Percentiles rank a stretch among this genome's conserved stretches.
These are phyloP conservation scores for Phlyctochytrium arcticum DNA, from an alignment of 192 early-diverging fungal species.

Conservation along the genomic window DNA sequence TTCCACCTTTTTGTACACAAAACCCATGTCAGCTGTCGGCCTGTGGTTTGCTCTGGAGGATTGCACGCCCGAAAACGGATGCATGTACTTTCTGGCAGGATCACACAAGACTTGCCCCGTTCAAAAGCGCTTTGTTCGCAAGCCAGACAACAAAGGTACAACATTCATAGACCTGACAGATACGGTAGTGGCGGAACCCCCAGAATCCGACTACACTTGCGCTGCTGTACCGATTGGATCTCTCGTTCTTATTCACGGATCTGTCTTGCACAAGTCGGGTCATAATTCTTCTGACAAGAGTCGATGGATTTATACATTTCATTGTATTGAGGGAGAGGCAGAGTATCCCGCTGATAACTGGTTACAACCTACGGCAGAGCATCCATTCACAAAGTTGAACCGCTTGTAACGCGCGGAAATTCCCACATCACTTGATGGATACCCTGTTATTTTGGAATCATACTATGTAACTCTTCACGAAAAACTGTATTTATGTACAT, in stretches of 20 bases:
- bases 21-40: constrained; percentile 76
- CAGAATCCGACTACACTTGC: constrained; percentile 53
- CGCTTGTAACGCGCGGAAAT: too few species aligned
- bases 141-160: constrained; percentile 51
- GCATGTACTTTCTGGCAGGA: constrained; percentile 78
- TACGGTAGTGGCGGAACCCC: constrained; percentile 45
- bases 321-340: constrained; percentile 75
- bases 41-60: constrained; percentile 94
- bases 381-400: constrained; percentile 35
- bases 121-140: constrained; percentile 60
- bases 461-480: too few species aligned
- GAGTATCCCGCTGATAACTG: constrained; percentile 78
- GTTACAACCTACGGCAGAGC: constrained; percentile 35
- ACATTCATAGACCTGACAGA: constrained; percentile 51
- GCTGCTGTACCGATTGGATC: constrained; percentile 60
- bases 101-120: constrained; percentile 73
- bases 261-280: constrained; percentile 76
- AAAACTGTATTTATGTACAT: too few species aligned
- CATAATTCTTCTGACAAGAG: constrained; percentile 72
- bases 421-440: too few species aligned
- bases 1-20: constrained; percentile 86
- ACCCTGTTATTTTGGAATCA: too few species aligned
- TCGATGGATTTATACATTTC: constrained; percentile 94
- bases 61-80: constrained; percentile 82
- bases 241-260: constrained; percentile 87